Evolutionary conservation across 176 grass and related monocot genomes (phyloP).

Genomic region (Pontederia paniculata): DNA sequence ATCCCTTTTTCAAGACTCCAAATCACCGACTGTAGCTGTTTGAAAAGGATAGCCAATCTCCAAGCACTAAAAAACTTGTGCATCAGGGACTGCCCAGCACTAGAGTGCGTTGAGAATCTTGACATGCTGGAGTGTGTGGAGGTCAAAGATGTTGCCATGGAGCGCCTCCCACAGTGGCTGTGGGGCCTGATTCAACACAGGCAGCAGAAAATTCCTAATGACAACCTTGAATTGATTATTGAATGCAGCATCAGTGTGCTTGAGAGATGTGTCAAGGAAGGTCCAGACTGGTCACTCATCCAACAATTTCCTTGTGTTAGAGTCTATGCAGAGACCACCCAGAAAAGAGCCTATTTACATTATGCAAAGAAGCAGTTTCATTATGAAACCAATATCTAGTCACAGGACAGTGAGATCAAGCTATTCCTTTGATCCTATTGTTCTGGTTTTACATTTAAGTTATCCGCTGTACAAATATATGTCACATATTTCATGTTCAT

Average conservation of each 20-base stretch:
- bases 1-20: constrained; percentile 36
- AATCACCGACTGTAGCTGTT: constrained; percentile 42
- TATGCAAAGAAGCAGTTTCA: no score
- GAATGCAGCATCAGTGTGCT: neutral
- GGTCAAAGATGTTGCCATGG: constrained; percentile 35
- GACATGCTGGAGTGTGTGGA: constrained; percentile 35
- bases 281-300: neutral
- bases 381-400: no score
- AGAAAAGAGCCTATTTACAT: no score
- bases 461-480: no score
- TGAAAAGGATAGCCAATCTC: constrained; percentile 44
- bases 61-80: constrained; percentile 23
- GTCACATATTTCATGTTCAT: no score
- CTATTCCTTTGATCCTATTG: no score
- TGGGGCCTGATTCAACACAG: neutral
- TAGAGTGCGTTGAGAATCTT: constrained; percentile 59
- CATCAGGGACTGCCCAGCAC: constrained; percentile 40
- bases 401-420: no score
- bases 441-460: no score
- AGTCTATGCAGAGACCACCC: no score
- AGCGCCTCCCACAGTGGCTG: constrained; percentile 3
- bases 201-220: neutral
- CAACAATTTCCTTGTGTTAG: neutral
- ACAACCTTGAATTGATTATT: neutral
- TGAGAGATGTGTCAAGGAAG: neutral